Evolutionary conservation across 1,284 basidiomycete species (phyloP).

Genomic region (Heimioporus retisporus): DNA sequence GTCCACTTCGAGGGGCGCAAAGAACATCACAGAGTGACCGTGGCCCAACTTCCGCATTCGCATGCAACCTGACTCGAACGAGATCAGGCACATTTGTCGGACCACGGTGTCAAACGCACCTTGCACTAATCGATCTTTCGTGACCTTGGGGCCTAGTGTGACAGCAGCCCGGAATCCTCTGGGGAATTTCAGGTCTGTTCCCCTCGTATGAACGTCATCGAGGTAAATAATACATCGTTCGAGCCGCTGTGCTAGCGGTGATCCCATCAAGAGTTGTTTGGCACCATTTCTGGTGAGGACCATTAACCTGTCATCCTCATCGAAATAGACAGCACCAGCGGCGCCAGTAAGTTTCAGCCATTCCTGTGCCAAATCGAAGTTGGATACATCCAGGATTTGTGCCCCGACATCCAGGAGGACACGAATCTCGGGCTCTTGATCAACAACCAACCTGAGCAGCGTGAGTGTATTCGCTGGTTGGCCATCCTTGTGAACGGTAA

Average conservation of each 20-base stretch:
- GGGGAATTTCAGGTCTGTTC: slow-evolving; percentile 65
- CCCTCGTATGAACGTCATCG: slow-evolving; percentile 65
- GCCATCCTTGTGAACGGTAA: too few relatives aligned
- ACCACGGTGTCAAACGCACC: too few relatives aligned
- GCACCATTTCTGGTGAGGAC: slow-evolving; percentile 52
- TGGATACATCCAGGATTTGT: too few relatives aligned
- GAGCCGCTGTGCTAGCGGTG: slow-evolving; percentile 52
- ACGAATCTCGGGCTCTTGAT: background rate
- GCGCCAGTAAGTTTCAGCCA: slow-evolving; percentile 52
- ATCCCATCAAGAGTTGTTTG: slow-evolving; percentile 50
- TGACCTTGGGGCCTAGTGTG: too few relatives aligned
- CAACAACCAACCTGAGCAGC: background rate
- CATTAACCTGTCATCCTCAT: slow-evolving; percentile 51
- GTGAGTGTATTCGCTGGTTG: background rate
- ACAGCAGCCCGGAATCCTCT: slow-evolving; percentile 52
- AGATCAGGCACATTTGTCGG: too few relatives aligned
- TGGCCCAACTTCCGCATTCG: too few relatives aligned
- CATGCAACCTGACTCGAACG: too few relatives aligned
- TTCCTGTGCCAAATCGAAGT: background rate
- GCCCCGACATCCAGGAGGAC: background rate
- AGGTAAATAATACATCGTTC: slow-evolving; percentile 59
- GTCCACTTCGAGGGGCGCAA: slow-evolving; percentile 57
- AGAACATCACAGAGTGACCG: slow-evolving; percentile 25
- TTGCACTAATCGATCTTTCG: too few relatives aligned
- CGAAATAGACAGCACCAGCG: slow-evolving; percentile 57